phyloP scores from a whole-genome alignment of 208 protist genomes.

The Leishmania amazonensis region DNA sequence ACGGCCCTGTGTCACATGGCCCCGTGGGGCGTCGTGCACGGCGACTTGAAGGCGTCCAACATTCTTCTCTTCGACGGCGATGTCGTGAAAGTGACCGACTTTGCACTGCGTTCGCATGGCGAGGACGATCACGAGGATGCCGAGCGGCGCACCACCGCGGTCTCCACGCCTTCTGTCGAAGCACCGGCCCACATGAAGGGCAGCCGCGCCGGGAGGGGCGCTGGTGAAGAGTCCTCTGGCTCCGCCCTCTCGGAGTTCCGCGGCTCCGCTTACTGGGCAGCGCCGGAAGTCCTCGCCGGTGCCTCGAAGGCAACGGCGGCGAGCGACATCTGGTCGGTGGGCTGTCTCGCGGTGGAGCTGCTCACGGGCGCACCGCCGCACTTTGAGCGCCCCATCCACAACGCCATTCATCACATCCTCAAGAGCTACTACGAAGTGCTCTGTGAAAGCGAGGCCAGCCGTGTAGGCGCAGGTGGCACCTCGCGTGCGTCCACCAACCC shows the following conservation, averaged over 20 bases:
- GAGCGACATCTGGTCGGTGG: constrained; percentile 85
- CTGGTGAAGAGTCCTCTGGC: constrained; percentile 7
- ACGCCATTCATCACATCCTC: constrained; percentile 69
- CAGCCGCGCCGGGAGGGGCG: constrained; percentile 1
- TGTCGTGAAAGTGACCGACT: constrained; percentile 88
- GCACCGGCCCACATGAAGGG: background rate
- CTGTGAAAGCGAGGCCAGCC: background rate
- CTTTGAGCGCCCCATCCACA: constrained; percentile 59
- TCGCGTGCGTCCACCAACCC: background rate
- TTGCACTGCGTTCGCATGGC: constrained; percentile 61
- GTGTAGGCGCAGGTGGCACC: background rate
- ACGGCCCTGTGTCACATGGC: constrained; percentile 27
- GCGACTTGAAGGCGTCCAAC: constrained; percentile 92
- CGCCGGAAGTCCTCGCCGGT: constrained; percentile 68
- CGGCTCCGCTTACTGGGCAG: constrained; percentile 88
- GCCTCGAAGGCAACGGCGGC: constrained; percentile 34
- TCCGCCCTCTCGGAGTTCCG: constrained; percentile 35
- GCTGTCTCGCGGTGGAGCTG: constrained; percentile 76
- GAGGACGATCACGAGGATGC: constrained; percentile 12
- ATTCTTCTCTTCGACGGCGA: constrained; percentile 64
- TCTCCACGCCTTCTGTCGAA: background rate
- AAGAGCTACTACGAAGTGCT: constrained; percentile 25
- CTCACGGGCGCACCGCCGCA: constrained; percentile 78
- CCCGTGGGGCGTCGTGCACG: constrained; percentile 62
- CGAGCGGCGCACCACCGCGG: background rate